These are phyloP conservation scores for Clavulina sp. DNA, from an alignment of 768 basidiomycete genomes.

Conservation along the genomic window DNA sequence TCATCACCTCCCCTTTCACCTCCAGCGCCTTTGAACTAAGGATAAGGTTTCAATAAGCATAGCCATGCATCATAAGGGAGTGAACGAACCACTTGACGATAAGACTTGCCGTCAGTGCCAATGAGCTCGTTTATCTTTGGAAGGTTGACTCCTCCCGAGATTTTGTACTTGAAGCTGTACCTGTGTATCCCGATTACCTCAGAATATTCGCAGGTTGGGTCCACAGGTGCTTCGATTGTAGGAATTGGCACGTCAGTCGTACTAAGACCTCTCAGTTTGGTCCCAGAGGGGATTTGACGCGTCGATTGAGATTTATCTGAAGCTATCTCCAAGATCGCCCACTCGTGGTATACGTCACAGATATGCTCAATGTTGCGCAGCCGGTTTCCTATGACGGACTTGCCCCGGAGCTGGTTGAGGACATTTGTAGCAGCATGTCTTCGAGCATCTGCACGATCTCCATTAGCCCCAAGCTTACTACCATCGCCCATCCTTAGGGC, in stretches of 20 bases:
- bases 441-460: constrained; percentile 3
- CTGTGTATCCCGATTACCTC: constrained; percentile 48
- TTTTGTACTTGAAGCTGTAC: constrained; percentile 40
- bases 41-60: too few species aligned
- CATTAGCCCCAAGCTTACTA: neutral
- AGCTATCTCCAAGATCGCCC: constrained; percentile 47
- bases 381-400: constrained; percentile 23
- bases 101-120: constrained; percentile 44
- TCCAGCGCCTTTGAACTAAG: constrained; percentile 89
- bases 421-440: constrained; percentile 42
- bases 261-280: constrained; percentile 31
- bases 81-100: constrained; percentile 55
- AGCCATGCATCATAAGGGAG: neutral
- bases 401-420: constrained; percentile 34
- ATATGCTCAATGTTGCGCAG: constrained; percentile 38
- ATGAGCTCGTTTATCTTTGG: constrained; percentile 65
- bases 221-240: constrained; percentile 54
- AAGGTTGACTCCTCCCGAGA: constrained; percentile 60
- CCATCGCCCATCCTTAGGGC: constrained; percentile 29
- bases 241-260: constrained; percentile 63
- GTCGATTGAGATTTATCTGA: constrained; percentile 11
- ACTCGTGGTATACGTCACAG: constrained; percentile 50
- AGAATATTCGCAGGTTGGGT: constrained; percentile 49
- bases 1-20: constrained; percentile 79
- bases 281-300: constrained; percentile 26